Conservation (phyloP, 2,329 filamentous ascomycete species). For the Talaromyces sp. region DNA sequence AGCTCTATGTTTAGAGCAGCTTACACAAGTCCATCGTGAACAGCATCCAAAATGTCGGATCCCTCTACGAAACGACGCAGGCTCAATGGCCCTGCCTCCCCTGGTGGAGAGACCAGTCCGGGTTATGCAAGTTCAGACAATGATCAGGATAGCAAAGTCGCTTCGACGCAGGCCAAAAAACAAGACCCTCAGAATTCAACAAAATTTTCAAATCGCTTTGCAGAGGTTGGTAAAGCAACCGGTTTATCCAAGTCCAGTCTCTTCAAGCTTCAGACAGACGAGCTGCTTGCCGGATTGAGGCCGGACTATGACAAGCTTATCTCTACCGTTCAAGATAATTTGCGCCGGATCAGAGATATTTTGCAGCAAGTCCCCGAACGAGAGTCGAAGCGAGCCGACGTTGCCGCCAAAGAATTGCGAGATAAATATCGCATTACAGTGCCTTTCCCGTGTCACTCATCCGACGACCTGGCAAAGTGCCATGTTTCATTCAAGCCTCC, state of each 20-base stretch:
- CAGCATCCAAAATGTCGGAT: constrained; percentile 9
- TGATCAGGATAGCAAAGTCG: background rate
- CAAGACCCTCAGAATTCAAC: background rate
- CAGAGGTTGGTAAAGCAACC: constrained; percentile 39
- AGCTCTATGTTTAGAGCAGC: background rate
- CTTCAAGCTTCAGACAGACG: constrained; percentile 66
- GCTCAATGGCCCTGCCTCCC: constrained; percentile 14
- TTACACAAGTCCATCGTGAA: background rate
- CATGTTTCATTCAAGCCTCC: constrained; percentile 77
- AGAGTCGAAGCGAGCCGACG: constrained; percentile 52
- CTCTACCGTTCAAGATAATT: constrained; percentile 50
- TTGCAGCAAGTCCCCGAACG: constrained; percentile 57
- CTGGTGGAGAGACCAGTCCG: background rate
- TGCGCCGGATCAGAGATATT: constrained; percentile 54
- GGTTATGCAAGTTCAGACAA: constrained; percentile 2
- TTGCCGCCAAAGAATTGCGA: constrained; percentile 66
- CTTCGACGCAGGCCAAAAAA: constrained; percentile 18
- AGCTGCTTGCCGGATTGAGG: constrained; percentile 57
- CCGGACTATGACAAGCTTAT: constrained; percentile 58
- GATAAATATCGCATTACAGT: constrained; percentile 67
- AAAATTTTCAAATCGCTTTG: constrained; percentile 23
- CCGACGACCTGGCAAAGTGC: constrained; percentile 72
- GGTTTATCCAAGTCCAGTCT: constrained; percentile 64
- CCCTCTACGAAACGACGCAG: constrained; percentile 14
- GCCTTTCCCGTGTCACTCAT: constrained; percentile 80